Conservation (phyloP, 495 filamentous ascomycete genomes). For the Aspergillus diversus region DNA sequence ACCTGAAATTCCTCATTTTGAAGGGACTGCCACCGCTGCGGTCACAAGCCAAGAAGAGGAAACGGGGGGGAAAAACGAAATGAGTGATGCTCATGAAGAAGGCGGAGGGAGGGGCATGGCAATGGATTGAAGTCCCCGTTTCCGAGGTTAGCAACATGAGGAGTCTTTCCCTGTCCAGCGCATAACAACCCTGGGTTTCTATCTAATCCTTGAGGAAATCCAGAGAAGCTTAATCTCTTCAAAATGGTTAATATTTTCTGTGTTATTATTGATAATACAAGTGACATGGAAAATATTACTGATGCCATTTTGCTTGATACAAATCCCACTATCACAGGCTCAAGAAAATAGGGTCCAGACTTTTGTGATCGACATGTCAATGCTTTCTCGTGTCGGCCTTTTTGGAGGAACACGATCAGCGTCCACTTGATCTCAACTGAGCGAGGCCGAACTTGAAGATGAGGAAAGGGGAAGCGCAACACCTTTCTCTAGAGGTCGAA, state of each 20-base stretch:
- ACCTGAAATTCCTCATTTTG: constrained; percentile 5
- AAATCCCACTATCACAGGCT: neutral
- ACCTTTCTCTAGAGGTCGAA: neutral
- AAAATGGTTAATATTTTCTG: no score
- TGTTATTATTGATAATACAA: no score
- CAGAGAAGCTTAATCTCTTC: neutral
- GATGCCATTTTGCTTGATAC: neutral
- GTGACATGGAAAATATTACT: no score
- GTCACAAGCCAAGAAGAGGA: constrained; percentile 17
- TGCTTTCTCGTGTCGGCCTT: constrained; percentile 7
- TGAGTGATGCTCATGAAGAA: neutral
- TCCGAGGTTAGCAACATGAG: neutral
- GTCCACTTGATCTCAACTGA: neutral
- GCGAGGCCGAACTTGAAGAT: neutral
- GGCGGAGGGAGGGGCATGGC: neutral
- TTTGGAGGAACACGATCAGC: constrained; percentile 13
- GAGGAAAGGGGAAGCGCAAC: neutral
- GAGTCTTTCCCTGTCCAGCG: neutral
- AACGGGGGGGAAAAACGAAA: neutral
- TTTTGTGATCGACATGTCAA: constrained; percentile 18
- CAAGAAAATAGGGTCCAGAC: neutral
- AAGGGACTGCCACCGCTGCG: constrained; percentile 13
- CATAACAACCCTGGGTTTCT: neutral
- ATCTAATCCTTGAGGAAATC: neutral
- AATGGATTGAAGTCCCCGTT: neutral